Evolutionary conservation across 768 basidiomycete genomes (phyloP), one percentile per base, ranked within the genome.

Genomic region (Terana coerulea): DNA sequence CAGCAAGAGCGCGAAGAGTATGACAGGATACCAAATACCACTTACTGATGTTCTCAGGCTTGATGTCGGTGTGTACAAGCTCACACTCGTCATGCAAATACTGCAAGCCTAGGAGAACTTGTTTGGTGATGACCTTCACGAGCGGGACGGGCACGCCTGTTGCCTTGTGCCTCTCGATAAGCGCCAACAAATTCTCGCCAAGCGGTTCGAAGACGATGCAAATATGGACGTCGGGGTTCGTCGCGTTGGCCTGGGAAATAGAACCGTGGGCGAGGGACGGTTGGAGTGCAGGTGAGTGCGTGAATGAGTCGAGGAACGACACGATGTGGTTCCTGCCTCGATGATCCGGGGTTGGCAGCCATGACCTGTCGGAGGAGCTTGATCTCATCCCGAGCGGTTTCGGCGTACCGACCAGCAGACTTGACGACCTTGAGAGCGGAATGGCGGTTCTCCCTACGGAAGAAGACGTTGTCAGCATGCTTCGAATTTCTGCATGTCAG

Each of bases 321-420:
- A 97, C 91, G 51, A 95, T 79, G 63, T 94, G 84, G 22, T 77
- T 70, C 49, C 87, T 78, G 50, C 94, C 94, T 14, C 81, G 81
- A 64, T 95, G 93, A 2, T 73, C 63, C n/a, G n/a, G 83, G 86
- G 64, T 81, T 86, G 66, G 80, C 77, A 17, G 80, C 75, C 47
- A 80, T 75, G 5, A 95, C 86, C 58, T 84, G 84, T 56, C 84
- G 80, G 34, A 94, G 79, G 29, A 98, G 80, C 66, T 93, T 91
- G 68, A 98, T 98, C 72, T 98, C 95, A 67, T 98, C 95, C 45
- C 88, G 81, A 25, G 95, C 95, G 4, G 95, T 98, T 67, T 98
- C 95, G 54, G 93, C 91, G 71, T 98, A 98, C 58, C 94, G 86
- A 21, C 84, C 83, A 19, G 93, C 95, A 25, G 94, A 95, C 71